These are phyloP conservation scores for Kodamaea kakaduensis DNA, from an alignment of 805 yeast genomes.

Conservation along the genomic window DNA sequence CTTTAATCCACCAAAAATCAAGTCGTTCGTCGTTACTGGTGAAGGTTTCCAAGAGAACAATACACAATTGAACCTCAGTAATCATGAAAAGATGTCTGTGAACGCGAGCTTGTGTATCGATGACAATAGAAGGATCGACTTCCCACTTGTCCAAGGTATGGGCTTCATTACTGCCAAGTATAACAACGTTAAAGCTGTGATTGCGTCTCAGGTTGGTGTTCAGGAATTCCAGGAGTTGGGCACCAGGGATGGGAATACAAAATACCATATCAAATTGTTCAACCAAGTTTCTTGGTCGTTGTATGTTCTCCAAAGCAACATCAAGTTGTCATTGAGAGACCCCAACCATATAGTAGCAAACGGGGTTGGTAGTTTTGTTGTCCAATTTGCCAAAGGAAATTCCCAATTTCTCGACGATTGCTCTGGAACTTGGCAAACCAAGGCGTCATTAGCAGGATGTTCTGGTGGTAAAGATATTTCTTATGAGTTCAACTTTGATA, in stretches of 20 bases:
- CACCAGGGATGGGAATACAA: conserved; percentile 35
- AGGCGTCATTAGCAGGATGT: conserved; percentile 37
- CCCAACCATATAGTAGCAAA: conserved; percentile 42
- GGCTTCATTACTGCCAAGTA: conserved; percentile 69
- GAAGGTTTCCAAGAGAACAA: conserved; percentile 19
- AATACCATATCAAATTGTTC: conserved; percentile 52
- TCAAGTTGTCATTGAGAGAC: conserved; percentile 25
- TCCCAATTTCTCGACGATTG: conserved; percentile 47
- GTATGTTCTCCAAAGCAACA: conserved; percentile 44
- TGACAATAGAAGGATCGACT: conserved; percentile 13
- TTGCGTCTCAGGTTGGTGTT: conserved; percentile 65
- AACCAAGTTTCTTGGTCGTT: conserved; percentile 59
- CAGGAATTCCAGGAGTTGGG: conserved; percentile 40
- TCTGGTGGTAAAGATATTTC: conserved; percentile 20
- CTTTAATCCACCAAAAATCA: conserved; percentile 65
- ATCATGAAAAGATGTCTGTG: conserved; percentile 32
- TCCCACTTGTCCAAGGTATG: conserved; percentile 76
- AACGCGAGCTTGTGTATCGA: conserved; percentile 19
- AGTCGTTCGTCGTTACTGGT: conserved; percentile 49
- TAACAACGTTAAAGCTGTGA: conserved; percentile 17
- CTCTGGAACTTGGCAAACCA: conserved; percentile 59
- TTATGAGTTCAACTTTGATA: conserved; percentile 28
- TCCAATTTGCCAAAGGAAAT: conserved; percentile 27
- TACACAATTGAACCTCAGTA: conserved; percentile 18
- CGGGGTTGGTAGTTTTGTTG: conserved; percentile 31